Percentiles rank a stretch among this genome's conserved stretches.
These are phyloP conservation scores for Cornus kousa DNA, from an alignment of 148 eudicot species.

Conservation along the genomic window DNA sequence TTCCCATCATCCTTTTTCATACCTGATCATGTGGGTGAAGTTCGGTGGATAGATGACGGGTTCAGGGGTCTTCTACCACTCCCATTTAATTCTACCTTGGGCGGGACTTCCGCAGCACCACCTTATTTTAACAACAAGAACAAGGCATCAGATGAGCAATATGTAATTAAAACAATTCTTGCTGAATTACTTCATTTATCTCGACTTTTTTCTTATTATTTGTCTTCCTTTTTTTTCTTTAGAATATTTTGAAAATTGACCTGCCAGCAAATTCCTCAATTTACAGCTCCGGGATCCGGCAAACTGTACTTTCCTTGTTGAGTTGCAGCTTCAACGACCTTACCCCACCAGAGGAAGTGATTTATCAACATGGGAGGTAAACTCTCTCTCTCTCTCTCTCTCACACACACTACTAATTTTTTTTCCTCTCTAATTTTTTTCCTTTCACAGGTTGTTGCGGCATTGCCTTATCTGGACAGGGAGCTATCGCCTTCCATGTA, in stretches of 20 bases:
- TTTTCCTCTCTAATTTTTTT: background rate
- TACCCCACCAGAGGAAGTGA: conserved; percentile 75
- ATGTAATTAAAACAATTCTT: conserved; percentile 43
- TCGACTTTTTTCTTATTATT: background rate
- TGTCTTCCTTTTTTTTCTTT: background rate
- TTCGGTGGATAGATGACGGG: conserved; percentile 95
- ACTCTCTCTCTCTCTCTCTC: conserved; percentile 9
- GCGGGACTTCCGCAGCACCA: conserved; percentile 95
- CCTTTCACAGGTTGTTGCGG: conserved; percentile 62
- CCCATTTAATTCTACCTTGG: conserved; percentile 85
- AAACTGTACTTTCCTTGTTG: conserved; percentile 85
- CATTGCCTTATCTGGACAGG: conserved; percentile 81
- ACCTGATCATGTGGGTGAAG: conserved; percentile 79
- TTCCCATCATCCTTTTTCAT: conserved; percentile 95
- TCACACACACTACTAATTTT: conserved; percentile 7
- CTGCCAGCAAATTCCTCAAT: background rate
- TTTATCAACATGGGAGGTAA: conserved; percentile 94
- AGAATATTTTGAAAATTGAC: background rate
- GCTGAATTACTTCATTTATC: background rate
- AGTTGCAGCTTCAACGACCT: conserved; percentile 89
- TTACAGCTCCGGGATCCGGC: conserved; percentile 74
- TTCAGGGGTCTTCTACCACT: conserved; percentile 94
- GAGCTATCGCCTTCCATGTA: conserved; percentile 70
- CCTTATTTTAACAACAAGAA: conserved; percentile 91
- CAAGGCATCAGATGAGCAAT: conserved; percentile 82